These are phyloP conservation scores for Crithidia acanthocephali DNA, from an alignment of 208 protist genomes.

Conservation along the genomic window DNA sequence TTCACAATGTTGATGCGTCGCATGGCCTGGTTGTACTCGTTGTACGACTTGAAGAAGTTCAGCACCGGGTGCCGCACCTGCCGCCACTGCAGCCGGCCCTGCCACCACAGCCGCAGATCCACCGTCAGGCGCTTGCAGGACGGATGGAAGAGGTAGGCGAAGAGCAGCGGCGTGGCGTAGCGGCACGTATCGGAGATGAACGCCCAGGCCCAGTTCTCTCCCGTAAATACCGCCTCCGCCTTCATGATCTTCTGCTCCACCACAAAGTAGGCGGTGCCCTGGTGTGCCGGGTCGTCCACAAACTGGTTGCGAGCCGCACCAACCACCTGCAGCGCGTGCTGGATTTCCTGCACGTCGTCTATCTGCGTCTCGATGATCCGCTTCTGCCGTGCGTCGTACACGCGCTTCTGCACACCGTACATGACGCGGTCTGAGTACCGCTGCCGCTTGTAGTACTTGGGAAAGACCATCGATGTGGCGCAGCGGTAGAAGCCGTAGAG, in stretches of 20 bases:
- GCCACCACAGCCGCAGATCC: slow-evolving; percentile 66
- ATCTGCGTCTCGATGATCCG: slow-evolving; percentile 68
- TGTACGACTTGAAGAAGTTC: slow-evolving; percentile 90
- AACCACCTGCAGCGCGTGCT: slow-evolving; percentile 72
- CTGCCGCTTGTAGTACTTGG: slow-evolving; percentile 72
- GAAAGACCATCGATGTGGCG: slow-evolving; percentile 59
- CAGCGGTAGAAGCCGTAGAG: slow-evolving; percentile 87
- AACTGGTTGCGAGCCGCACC: slow-evolving; percentile 74
- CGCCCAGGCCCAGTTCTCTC: slow-evolving; percentile 91
- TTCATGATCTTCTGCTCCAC: slow-evolving; percentile 89
- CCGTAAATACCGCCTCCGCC: slow-evolving; percentile 82
- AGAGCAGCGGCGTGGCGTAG: slow-evolving; percentile 66
- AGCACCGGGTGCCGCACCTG: slow-evolving; percentile 84
- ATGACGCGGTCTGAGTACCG: slow-evolving; percentile 78
- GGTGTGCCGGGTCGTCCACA: slow-evolving; percentile 76
- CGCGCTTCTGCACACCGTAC: slow-evolving; percentile 86
- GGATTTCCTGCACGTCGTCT: slow-evolving; percentile 72
- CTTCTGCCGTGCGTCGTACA: slow-evolving; percentile 62
- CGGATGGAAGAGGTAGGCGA: slow-evolving; percentile 80
- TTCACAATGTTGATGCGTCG: slow-evolving; percentile 85
- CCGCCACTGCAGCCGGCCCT: slow-evolving; percentile 72
- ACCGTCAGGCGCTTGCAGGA: slow-evolving; percentile 70
- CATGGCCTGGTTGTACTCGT: slow-evolving; percentile 81
- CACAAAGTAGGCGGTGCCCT: slow-evolving; percentile 78
- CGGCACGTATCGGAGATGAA: slow-evolving; percentile 88